Evolutionary conservation across 2,329 filamentous ascomycete genomes (phyloP).

Genomic region (Capronia americana): DNA sequence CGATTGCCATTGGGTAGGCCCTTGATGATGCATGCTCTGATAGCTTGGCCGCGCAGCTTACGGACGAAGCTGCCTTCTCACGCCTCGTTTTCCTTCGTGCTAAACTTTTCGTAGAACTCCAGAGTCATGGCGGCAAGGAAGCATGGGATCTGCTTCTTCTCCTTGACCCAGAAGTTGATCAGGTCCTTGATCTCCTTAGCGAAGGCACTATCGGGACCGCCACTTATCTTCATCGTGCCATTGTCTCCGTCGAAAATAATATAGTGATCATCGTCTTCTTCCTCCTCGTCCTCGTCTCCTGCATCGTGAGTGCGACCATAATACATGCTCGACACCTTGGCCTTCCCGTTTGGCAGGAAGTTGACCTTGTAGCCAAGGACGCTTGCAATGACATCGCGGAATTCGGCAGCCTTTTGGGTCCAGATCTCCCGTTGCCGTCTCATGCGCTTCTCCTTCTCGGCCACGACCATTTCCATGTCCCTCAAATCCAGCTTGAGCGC

Average conservation of each 20-base stretch:
- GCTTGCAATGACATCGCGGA: conserved; percentile 91
- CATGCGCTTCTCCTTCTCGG: conserved; percentile 77
- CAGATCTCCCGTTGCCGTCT: conserved; percentile 90
- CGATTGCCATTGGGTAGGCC: too few relatives aligned
- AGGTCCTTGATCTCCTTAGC: conserved; percentile 82
- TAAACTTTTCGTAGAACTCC: conserved; percentile 81
- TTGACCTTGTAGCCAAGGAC: conserved; percentile 94
- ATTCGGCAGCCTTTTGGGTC: conserved; percentile 87
- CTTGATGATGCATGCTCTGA: too few relatives aligned
- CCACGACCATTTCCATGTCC: conserved; percentile 72
- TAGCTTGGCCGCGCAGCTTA: not conserved
- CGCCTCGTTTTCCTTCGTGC: conserved; percentile 21
- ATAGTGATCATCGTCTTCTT: conserved; percentile 60
- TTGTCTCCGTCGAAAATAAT: conserved; percentile 89
- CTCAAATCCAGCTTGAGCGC: conserved; percentile 76
- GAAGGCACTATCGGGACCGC: conserved; percentile 85
- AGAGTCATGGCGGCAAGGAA: conserved; percentile 89
- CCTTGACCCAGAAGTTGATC: conserved; percentile 95
- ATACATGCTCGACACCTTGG: conserved; percentile 86
- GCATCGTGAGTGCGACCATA: conserved; percentile 75
- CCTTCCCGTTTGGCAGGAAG: conserved; percentile 96
- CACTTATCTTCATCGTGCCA: conserved; percentile 97
- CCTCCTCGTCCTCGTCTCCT: conserved; percentile 42
- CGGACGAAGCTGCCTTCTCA: not conserved
- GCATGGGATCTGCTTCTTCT: conserved; percentile 89